These are phyloP conservation scores for Mrakia frigida DNA, from an alignment of 768 basidiomycete species.

Conservation along the genomic window DNA sequence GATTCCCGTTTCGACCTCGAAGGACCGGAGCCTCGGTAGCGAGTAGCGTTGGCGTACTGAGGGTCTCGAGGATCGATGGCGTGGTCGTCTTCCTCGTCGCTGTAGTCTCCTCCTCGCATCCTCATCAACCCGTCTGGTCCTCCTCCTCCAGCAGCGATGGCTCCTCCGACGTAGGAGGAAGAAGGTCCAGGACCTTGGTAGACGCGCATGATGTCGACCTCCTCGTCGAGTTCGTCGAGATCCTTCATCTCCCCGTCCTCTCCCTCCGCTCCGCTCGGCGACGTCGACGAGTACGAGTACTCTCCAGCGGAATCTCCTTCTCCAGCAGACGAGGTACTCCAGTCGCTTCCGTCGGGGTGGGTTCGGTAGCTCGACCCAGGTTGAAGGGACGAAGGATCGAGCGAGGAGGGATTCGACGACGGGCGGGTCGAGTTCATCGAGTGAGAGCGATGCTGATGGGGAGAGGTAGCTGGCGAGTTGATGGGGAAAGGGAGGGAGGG, in stretches of 20 bases:
- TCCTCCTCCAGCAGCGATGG: background rate
- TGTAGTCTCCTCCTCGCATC: background rate
- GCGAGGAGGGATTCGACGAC: background rate
- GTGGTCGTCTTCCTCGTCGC: constrained; percentile 12
- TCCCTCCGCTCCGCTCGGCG: background rate
- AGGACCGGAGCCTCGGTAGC: background rate
- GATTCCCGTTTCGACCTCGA: background rate
- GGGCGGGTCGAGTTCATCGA: background rate
- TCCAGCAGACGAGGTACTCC: constrained; percentile 9
- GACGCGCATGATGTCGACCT: constrained; percentile 11
- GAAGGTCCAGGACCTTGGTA: background rate
- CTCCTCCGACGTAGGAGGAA: constrained; percentile 11
- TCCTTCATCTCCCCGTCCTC: constrained; percentile 12
- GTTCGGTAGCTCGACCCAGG: constrained; percentile 6
- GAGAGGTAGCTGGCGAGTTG: background rate
- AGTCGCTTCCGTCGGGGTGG: constrained; percentile 11
- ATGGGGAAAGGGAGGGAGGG: constrained; percentile 18
- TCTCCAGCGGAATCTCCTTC: constrained; percentile 10
- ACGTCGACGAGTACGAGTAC: constrained; percentile 11
- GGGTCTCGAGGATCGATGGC: constrained; percentile 1
- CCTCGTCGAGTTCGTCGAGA: constrained; percentile 6
- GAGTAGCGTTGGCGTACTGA: background rate
- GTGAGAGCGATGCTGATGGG: background rate
- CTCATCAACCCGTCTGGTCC: background rate
- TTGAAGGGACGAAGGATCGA: constrained; percentile 10